Evolutionary conservation across 129 eudicot genomes (phyloP), one percentile per base, ranked within the genome.

Genomic region (Rutidosis leptorrhynchoides): DNA sequence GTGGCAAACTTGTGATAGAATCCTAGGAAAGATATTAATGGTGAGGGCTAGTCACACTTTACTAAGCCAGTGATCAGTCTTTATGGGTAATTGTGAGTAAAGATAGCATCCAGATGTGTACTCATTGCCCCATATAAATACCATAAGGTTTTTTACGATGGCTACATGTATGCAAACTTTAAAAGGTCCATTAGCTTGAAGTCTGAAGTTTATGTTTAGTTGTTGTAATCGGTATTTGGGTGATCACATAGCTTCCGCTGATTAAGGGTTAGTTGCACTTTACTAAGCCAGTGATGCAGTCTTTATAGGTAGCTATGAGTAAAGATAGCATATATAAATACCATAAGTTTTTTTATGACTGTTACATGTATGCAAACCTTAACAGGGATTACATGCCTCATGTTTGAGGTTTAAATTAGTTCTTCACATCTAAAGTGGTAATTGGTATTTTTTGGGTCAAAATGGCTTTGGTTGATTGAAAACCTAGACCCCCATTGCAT

Each of bases 51-150:
- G 46, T 11, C 46, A 40, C 46, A 40, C 46, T 40, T 12, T 40
- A 40, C n/a, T 40, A 40, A 40, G 62, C 27, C 21, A 62, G 42
- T 49, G 53, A 58, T 58, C 24, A 54, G 20, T 29, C 45, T n/a
- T 29, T n/a, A n/a, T n/a, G 2, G 26, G 45, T 25, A 28, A 43
- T 45, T 30, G 6, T 28, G 24, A 54, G 28, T 35, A 37, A 19
- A 37, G 16, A 37, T 37, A 37, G 45, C 45, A 10, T 37, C 5
- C 16, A 37, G 16, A 37, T 37, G 45, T 37, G 45, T 37, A 11
- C 45, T 2, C 45, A 1, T 37, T 5, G 1, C 12, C 16, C 4
- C 12, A 37, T 37, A 37, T 37, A 37, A 37, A 11, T 37, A 37
- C 45, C 16, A 37, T 11, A 37, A 37, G 45, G 15, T 0, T 8